Conservation (phyloP, 805 yeast species). For the Hermanozyma aechmeae region DNA sequence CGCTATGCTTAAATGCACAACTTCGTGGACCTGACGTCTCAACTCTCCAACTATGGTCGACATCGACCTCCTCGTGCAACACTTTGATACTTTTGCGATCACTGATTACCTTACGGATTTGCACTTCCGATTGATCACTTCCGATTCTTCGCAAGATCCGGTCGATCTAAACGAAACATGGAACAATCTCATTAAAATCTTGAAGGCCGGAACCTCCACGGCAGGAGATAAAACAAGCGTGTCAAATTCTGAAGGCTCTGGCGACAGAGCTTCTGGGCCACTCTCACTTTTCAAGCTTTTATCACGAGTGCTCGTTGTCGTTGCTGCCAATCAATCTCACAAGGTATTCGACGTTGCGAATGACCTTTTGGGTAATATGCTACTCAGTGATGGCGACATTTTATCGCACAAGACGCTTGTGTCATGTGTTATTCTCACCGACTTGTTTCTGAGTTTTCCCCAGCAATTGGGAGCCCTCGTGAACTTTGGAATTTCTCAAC, state of each 20-base stretch:
- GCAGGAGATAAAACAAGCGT: background rate
- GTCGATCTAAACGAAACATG: background rate
- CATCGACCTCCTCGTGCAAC: constrained; percentile 1
- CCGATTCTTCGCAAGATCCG: background rate
- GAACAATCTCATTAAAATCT: background rate
- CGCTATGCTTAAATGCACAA: background rate
- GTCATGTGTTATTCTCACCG: constrained; percentile 24
- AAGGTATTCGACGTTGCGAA: constrained; percentile 31
- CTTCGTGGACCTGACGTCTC: background rate
- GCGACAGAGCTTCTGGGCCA: background rate
- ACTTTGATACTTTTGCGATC: constrained; percentile 11
- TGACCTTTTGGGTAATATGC: constrained; percentile 19
- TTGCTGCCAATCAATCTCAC: constrained; percentile 21
- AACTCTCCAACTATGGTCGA: constrained; percentile 3
- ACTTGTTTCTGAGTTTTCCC: constrained; percentile 28
- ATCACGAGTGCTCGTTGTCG: constrained; percentile 17
- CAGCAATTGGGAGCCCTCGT: constrained; percentile 26
- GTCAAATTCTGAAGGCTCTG: background rate
- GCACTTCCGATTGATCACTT: constrained; percentile 8
- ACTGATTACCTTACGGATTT: constrained; percentile 13
- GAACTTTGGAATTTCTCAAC: constrained; percentile 22
- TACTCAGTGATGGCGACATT: constrained; percentile 9
- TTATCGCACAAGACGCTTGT: constrained; percentile 12
- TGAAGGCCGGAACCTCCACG: background rate
- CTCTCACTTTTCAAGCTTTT: constrained; percentile 14